These are phyloP conservation scores for Trichophyton simii DNA, from an alignment of 2,329 filamentous ascomycete species.

Conservation along the genomic window DNA sequence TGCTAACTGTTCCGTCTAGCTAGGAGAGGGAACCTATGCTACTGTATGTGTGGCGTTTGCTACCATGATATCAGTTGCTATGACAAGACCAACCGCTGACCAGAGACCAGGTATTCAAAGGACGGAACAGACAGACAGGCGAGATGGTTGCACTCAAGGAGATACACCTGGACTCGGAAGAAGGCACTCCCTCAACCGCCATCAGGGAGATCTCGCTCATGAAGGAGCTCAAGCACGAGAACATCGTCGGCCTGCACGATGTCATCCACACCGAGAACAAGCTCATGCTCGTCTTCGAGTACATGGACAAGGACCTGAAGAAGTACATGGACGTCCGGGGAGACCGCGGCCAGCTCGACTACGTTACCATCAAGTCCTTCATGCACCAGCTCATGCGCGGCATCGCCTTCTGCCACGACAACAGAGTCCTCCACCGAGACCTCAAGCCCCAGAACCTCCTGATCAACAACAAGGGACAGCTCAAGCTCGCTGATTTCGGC, in stretches of 20 bases:
- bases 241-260: slow-evolving; percentile 93
- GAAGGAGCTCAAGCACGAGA: slow-evolving; percentile 99
- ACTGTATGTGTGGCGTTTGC: slow-evolving; percentile 49
- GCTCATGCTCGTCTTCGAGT: slow-evolving; percentile 98
- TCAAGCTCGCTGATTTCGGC: slow-evolving; percentile 92
- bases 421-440: slow-evolving; percentile 87
- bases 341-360: slow-evolving; percentile 78
- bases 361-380: slow-evolving; percentile 90
- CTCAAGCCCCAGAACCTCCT: slow-evolving; percentile 93
- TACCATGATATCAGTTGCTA: too few species aligned
- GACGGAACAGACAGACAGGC: slow-evolving; percentile 89
- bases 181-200: slow-evolving; percentile 91
- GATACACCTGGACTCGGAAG: slow-evolving; percentile 96
- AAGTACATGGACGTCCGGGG: slow-evolving; percentile 95
- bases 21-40: slow-evolving; percentile 96
- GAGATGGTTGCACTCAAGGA: slow-evolving; percentile 95
- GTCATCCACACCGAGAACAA: slow-evolving; percentile 99
- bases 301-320: slow-evolving; percentile 96
- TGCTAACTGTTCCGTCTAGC: slow-evolving; percentile 28
- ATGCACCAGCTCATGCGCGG: slow-evolving; percentile 95
- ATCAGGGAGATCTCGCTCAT: slow-evolving; percentile 98
- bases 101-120: slow-evolving; percentile 74
- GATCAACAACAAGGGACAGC: slow-evolving; percentile 78
- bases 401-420: slow-evolving; percentile 96
- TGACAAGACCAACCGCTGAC: too few species aligned